Evolutionary conservation across 2,329 filamentous ascomycete species (phyloP), one percentile per base, ranked within the genome.

Genomic region (Elsinoe fawcettii): DNA sequence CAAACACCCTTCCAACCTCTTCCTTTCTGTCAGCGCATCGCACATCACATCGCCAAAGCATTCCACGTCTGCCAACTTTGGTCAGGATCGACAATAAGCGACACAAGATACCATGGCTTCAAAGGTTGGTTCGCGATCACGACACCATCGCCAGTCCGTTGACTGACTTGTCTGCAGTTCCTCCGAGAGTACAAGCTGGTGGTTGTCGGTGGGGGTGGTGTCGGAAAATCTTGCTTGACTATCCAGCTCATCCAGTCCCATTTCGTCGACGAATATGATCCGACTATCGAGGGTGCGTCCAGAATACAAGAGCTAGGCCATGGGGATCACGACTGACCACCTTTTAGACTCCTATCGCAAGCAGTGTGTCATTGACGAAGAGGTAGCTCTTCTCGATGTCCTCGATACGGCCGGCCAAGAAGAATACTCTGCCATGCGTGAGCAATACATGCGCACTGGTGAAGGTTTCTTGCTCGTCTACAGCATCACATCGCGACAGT

Each of bases 371-470:
- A 95, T 99, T 73, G 93, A 99, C 72, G 93, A 97, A 67, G 93
- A 99, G 76, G 90, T 96, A 65, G 93, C 93, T 54, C 83, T 99
- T 60, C 87, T 99, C 74, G 93, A 99, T 74, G 93, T 99, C 62
- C 86, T 97, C 72, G 93, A 99, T 75, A 99, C 93, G 56, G 93
- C 93, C 62, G 93, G 93, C 60, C 93, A 99, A 75, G 93, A 99
- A 76, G 93, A 99, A 77, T 99, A 97, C 79, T 96, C 91, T 58
- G 93, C 93, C 56, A 97, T 99, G 93, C 83, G 93, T 71, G 93
- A 99, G 79, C 93, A 97, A 77, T 99, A 97, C 81, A 99, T 99
- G 92, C 86, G 93, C 69, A 97, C 92, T 22, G 93, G 93, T 71
- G 93, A 99, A 76, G 93, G 93, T 56, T 99, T 99, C 76, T 78